Percentiles rank a stretch among this genome's conserved stretches.
These are phyloP conservation scores for Drechmeria coniospora DNA, from an alignment of 2,329 filamentous ascomycete species.

Conservation along the genomic window DNA sequence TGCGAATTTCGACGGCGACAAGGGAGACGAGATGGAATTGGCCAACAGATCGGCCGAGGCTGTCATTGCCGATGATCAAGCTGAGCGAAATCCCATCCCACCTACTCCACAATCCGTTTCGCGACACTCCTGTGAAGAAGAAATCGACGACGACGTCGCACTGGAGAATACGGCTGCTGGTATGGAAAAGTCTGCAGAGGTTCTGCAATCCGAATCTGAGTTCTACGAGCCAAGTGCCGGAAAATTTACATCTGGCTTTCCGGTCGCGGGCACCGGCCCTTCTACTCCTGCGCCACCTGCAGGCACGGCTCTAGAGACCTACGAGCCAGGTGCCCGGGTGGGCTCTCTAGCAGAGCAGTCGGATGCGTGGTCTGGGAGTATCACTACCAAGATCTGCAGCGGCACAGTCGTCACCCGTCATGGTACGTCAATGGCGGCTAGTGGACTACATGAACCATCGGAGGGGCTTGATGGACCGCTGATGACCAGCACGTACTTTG, in stretches of 20 bases:
- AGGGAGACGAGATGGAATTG: slow-evolving; percentile 4
- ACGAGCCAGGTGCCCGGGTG: too few relatives aligned
- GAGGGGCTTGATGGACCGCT: slow-evolving; percentile 18
- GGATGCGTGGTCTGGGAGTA: slow-evolving; percentile 45
- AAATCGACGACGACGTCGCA: slow-evolving; percentile 9
- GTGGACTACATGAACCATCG: slow-evolving; percentile 2
- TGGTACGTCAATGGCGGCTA: neutral
- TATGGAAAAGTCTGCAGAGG: slow-evolving; percentile 6
- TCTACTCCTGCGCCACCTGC: too few relatives aligned
- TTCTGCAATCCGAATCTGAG: too few relatives aligned
- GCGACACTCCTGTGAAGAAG: neutral
- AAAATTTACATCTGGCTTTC: too few relatives aligned
- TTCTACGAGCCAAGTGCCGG: too few relatives aligned
- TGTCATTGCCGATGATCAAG: neutral
- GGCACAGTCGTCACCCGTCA: neutral
- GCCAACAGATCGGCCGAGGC: too few relatives aligned
- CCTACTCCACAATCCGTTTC: neutral
- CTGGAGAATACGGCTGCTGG: slow-evolving; percentile 8
- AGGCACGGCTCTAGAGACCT: too few relatives aligned
- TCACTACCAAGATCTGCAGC: slow-evolving; percentile 19
- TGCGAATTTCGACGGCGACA: slow-evolving; percentile 15
- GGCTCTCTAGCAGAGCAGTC: slow-evolving; percentile 46
- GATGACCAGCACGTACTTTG: slow-evolving; percentile 37
- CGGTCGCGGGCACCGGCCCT: too few relatives aligned
- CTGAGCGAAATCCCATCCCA: too few relatives aligned